A percentile compares a stretch with the other conserved stretches of the same genome.
Evolutionary conservation across 164 flowering plant species (phyloP).

Genomic region (Kingdonia uniflora): DNA sequence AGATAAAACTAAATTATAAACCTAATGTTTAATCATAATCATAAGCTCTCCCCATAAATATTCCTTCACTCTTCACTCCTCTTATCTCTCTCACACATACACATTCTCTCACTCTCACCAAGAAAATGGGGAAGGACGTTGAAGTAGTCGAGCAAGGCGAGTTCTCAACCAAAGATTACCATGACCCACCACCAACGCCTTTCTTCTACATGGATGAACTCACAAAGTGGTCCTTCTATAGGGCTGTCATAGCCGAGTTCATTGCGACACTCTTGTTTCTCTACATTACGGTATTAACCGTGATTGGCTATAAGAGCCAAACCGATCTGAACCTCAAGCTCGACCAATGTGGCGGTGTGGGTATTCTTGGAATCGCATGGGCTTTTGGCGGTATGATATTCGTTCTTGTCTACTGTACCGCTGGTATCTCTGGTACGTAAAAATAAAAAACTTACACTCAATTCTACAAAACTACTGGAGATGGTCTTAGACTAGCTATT

Average conservation of each 20-base stretch:
- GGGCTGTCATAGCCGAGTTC: conserved; percentile 83
- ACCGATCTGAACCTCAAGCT: conserved; percentile 13
- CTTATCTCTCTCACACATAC: not conserved
- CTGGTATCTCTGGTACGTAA: conserved; percentile 83
- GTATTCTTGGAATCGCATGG: conserved; percentile 91
- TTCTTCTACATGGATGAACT: conserved; percentile 57
- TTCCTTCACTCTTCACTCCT: not conserved
- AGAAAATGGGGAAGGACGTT: conserved; percentile 49
- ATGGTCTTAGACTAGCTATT: too few species aligned
- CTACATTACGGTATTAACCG: conserved; percentile 64
- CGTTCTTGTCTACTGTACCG: conserved; percentile 92
- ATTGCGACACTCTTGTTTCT: conserved; percentile 75
- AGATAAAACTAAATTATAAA: too few species aligned
- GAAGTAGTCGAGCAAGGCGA: conserved; percentile 34
- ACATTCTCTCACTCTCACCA: conserved; percentile 6
- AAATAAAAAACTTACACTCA: too few species aligned
- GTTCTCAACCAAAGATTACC: conserved; percentile 65
- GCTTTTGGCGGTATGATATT: conserved; percentile 97
- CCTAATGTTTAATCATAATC: not conserved
- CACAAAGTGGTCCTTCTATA: conserved; percentile 66
- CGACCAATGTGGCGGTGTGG: conserved; percentile 61
- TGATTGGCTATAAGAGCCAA: conserved; percentile 67
- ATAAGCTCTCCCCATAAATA: not conserved
- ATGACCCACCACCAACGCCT: conserved; percentile 84
- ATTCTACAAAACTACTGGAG: too few species aligned